Percentiles rank a stretch among this genome's conserved stretches.
Conservation (phyloP, 2,329 filamentous ascomycete genomes). For the Calonectria naviculata region DNA sequence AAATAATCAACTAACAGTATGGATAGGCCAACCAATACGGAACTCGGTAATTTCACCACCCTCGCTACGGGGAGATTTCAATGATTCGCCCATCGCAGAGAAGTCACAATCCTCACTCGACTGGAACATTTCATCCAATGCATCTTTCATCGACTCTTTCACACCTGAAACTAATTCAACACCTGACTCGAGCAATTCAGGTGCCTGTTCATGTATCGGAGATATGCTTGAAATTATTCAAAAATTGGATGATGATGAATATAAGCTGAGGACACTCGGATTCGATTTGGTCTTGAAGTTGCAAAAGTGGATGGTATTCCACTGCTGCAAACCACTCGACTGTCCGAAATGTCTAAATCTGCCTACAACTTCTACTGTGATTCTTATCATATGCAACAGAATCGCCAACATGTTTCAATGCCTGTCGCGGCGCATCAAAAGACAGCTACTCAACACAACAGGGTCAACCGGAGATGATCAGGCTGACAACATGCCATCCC, state of each 20-base stretch:
- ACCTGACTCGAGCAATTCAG: neutral
- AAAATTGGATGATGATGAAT: conserved; percentile 45
- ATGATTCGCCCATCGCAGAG: neutral
- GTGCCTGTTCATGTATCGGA: conserved; percentile 35
- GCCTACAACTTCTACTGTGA: conserved; percentile 25
- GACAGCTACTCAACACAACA: neutral
- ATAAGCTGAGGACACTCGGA: conserved; percentile 35
- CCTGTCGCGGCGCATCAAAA: conserved; percentile 29
- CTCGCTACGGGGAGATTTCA: neutral
- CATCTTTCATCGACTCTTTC: neutral
- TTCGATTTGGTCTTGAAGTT: conserved; percentile 44
- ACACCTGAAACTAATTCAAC: neutral
- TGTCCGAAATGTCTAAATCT: conserved; percentile 32
- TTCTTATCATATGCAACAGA: conserved; percentile 43
- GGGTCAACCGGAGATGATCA: neutral
- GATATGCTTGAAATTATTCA: conserved; percentile 39
- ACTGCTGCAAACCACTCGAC: conserved; percentile 40
- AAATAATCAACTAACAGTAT: neutral
- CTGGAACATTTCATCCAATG: neutral
- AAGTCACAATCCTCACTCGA: neutral
- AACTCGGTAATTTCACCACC: neutral
- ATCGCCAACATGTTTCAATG: conserved; percentile 44
- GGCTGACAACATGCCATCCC: neutral
- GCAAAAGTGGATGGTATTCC: conserved; percentile 43
- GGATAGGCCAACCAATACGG: neutral